Conservation (phyloP, 495 filamentous ascomycete species). For the Cairneyella variabilis region DNA sequence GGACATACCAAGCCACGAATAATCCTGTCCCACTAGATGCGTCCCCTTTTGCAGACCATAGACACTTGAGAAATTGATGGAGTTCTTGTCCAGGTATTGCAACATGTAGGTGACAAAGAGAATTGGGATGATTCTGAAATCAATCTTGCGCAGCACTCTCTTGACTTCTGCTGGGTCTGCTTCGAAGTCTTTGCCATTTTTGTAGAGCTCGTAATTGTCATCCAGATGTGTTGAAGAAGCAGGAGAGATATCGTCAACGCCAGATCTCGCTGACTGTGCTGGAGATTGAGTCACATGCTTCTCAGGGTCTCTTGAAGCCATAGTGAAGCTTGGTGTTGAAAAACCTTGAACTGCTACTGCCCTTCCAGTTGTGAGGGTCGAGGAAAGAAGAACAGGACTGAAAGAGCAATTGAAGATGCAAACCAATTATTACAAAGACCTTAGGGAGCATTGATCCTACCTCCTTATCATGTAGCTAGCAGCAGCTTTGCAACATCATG, state of each 20-base stretch:
- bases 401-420: no score
- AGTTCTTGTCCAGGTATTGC: slow-evolving; percentile 58
- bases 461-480: no score
- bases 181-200: slow-evolving; percentile 29
- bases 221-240: slow-evolving; percentile 35
- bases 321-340: no score
- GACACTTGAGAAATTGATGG: slow-evolving; percentile 55
- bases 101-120: slow-evolving; percentile 53
- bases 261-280: not conserved
- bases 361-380: no score
- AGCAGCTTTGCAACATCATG: no score
- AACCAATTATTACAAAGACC: no score
- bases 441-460: no score
- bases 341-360: no score
- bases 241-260: slow-evolving; percentile 10
- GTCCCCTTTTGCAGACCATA: slow-evolving; percentile 52
- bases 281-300: slow-evolving; percentile 1
- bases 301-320: slow-evolving; percentile 1
- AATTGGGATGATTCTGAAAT: slow-evolving; percentile 49
- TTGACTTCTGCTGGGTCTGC: slow-evolving; percentile 32
- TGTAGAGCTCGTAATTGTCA: slow-evolving; percentile 44
- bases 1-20: slow-evolving; percentile 43
- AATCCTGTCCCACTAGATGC: slow-evolving; percentile 49
- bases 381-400: no score
- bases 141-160: slow-evolving; percentile 52